Evolutionary conservation across 2,329 filamentous ascomycete genomes (phyloP).

Genomic region (Phyllosticta citriasiana): DNA sequence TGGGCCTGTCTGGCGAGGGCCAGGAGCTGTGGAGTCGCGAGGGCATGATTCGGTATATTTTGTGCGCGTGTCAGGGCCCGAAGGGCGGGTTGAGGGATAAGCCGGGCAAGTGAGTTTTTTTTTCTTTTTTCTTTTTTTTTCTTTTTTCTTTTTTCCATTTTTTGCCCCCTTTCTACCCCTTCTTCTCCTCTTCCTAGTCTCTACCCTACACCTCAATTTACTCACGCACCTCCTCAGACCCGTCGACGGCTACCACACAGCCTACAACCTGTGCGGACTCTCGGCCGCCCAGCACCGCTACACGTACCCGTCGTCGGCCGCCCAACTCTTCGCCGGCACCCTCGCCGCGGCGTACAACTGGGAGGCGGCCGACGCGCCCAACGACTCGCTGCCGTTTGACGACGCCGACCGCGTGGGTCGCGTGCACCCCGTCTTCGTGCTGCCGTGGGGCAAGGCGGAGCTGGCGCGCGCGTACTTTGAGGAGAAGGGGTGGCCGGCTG

Average conservation of each 20-base stretch:
- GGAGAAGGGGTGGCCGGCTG: slow-evolving; percentile 46
- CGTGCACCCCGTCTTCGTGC: slow-evolving; percentile 76
- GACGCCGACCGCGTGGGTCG: slow-evolving; percentile 58
- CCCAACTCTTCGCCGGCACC: slow-evolving; percentile 12
- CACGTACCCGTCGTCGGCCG: slow-evolving; percentile 30
- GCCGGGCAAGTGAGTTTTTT: slow-evolving; percentile 63
- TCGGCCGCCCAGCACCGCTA: slow-evolving; percentile 67
- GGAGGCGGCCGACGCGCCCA: slow-evolving; percentile 38
- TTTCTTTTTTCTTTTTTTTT: background rate
- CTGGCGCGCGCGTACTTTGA: slow-evolving; percentile 56
- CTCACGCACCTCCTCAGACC: slow-evolving; percentile 37
- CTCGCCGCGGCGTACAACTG: slow-evolving; percentile 36
- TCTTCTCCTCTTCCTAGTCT: background rate
- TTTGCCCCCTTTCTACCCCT: background rate
- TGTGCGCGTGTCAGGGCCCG: slow-evolving; percentile 74
- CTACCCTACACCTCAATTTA: slow-evolving; percentile 8
- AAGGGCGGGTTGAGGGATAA: slow-evolving; percentile 86
- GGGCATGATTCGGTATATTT: slow-evolving; percentile 78
- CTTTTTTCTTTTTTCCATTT: background rate
- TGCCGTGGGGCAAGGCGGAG: slow-evolving; percentile 61
- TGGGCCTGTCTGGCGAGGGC: slow-evolving; percentile 41
- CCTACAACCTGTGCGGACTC: slow-evolving; percentile 73
- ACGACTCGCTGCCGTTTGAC: slow-evolving; percentile 41
- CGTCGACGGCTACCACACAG: slow-evolving; percentile 85
- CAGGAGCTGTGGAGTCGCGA: slow-evolving; percentile 62